Base-by-base conservation (phyloP, 306 rosid genomes). In the Erythrophleum fordii region DNA sequence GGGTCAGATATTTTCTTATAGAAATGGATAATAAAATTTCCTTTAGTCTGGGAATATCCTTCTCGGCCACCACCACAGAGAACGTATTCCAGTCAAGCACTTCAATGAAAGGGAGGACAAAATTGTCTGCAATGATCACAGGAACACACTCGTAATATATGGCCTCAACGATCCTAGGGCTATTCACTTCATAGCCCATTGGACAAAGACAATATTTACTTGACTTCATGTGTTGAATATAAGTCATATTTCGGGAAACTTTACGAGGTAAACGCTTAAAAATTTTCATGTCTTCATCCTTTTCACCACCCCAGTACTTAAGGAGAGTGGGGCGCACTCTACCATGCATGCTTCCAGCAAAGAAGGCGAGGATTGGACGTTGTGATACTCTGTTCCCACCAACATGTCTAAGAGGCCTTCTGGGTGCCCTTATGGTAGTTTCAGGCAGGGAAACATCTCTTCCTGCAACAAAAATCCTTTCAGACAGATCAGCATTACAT, bases 271-370 rank as follows among this genome's bases (percentile, higher is more conserved):
- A 73, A 37, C 90, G 94, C 60, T 96, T 94, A 77, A 89, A 94
- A 69, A 94, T 89, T 91, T 82, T 94, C 90, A 94, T 91, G 89
- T 91, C 97, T 65, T 86, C 93, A 16, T 94, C 94, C 75, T 83
- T 89, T 83, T 80, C 86, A 53, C 48, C 78, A 31, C 67, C 82
- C 98, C 97, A 94, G 62, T 87, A 67, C 81, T 81, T 77, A 11
- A 90, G 89, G 65, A 94, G 94, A 22, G 39, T 75, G 29, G 98
- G 98, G n/a, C 97, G 96, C 83, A 94, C 97, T 86, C 97, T 92
- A 60, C 98, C 98, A 18, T 94, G 98, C 98, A 92, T 92, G 87
- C 89, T 87, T 78, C 98, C 98, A 1, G 98, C 98, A 81, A 92
- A 94, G 89, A 94, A 94, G 35, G 97, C 96, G 23, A 94, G 97